phyloP scores from a whole-genome alignment of 2,329 filamentous ascomycete species.

The Fusarium coffeatum region DNA sequence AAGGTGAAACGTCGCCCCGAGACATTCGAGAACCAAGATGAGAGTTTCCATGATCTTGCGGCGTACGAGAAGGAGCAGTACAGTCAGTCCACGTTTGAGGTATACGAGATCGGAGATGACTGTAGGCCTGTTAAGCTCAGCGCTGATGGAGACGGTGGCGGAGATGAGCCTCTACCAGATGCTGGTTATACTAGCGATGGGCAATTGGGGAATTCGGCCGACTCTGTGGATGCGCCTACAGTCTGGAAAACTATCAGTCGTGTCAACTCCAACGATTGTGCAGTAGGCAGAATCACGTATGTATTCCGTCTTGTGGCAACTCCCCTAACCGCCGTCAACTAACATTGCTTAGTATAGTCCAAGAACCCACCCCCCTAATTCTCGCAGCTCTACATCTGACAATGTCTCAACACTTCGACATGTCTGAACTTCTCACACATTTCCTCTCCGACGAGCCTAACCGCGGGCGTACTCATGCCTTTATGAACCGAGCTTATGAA shows the following conservation, averaged over 20 bases:
- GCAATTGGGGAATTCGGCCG: slow-evolving; percentile 43
- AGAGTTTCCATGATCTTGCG: slow-evolving; percentile 51
- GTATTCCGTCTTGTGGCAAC: slow-evolving; percentile 47
- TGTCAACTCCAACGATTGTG: slow-evolving; percentile 53
- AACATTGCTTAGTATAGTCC: slow-evolving; percentile 59
- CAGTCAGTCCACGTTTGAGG: slow-evolving; percentile 65
- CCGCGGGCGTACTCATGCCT: slow-evolving; percentile 58
- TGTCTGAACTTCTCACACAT: slow-evolving; percentile 68
- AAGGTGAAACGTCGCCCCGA: slow-evolving; percentile 51
- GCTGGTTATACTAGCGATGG: slow-evolving; percentile 44
- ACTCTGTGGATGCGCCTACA: slow-evolving; percentile 53
- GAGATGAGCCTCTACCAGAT: slow-evolving; percentile 36
- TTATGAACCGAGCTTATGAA: slow-evolving; percentile 63
- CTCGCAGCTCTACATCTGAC: slow-evolving; percentile 70
- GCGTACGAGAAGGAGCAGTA: slow-evolving; percentile 54
- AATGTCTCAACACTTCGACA: slow-evolving; percentile 68
- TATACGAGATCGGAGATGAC: slow-evolving; percentile 66
- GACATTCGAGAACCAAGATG: slow-evolving; percentile 44
- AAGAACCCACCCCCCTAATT: slow-evolving; percentile 70
- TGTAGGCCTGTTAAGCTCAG: slow-evolving; percentile 53
- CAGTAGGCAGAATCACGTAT: slow-evolving; percentile 67
- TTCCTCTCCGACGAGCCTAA: slow-evolving; percentile 62
- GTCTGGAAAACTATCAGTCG: slow-evolving; percentile 57
- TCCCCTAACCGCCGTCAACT: not conserved
- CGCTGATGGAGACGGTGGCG: slow-evolving; percentile 46